Percentiles rank a stretch among this genome's conserved stretches.
Conservation (phyloP, 169 alveolate genomes). For the Cryptosporidium ubiquitum region DNA sequence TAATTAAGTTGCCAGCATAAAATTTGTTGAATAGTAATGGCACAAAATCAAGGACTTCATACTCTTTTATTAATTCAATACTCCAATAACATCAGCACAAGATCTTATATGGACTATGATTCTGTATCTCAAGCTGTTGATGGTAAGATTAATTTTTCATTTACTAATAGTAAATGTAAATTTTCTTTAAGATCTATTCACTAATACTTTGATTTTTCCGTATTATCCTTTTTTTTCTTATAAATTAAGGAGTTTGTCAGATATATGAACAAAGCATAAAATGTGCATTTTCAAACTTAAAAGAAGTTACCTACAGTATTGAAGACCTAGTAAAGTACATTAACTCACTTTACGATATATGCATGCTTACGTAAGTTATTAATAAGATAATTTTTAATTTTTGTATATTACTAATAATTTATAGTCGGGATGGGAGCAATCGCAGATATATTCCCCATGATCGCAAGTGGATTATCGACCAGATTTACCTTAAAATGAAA, state of each 20-base stretch:
- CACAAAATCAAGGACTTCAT: constrained; percentile 70
- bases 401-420: neutral
- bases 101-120: constrained; percentile 74
- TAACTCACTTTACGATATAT: constrained; percentile 70
- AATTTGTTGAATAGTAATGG: constrained; percentile 6
- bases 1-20: neutral
- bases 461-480: constrained; percentile 72
- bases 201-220: neutral
- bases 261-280: constrained; percentile 71
- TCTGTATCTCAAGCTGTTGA: constrained; percentile 65
- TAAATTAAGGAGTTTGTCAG: constrained; percentile 53
- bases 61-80: constrained; percentile 57
- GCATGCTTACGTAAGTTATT: constrained; percentile 71
- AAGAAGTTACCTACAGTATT: constrained; percentile 59
- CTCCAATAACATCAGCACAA: constrained; percentile 49
- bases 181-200: neutral
- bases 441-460: constrained; percentile 68
- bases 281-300: constrained; percentile 60
- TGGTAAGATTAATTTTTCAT: constrained; percentile 1
- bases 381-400: neutral
- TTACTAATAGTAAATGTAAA: too few relatives aligned
- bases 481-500: constrained; percentile 46
- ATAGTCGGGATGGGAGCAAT: constrained; percentile 65
- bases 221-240: neutral
- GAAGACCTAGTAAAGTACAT: constrained; percentile 54